phyloP scores from a whole-genome alignment of 1,284 basidiomycete species.

The Earliella scabrosa region DNA sequence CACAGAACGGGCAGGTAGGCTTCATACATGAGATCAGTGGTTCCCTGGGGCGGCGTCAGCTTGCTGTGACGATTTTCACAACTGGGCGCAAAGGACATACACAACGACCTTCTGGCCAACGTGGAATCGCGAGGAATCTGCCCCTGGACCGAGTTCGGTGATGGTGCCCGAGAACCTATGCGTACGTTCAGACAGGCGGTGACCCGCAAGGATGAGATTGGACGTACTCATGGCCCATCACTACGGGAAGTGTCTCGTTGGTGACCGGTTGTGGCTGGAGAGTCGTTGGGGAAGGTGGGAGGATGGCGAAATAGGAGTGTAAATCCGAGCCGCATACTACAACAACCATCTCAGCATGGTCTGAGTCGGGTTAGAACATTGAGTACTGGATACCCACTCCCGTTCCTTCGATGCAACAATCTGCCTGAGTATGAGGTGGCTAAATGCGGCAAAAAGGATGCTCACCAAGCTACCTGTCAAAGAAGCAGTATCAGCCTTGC shows the following conservation, averaged over 20 bases:
- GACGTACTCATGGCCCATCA: constrained; percentile 38
- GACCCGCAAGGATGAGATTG: not conserved
- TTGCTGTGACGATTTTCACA: not conserved
- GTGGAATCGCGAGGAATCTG: constrained; percentile 27
- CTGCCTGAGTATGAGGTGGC: not conserved
- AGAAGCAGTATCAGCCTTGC: not conserved
- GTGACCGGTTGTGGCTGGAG: constrained; percentile 32
- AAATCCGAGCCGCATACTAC: constrained; percentile 33
- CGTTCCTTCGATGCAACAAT: too few species aligned
- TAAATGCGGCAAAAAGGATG: not conserved
- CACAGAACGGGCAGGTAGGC: not conserved
- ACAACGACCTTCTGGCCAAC: constrained; percentile 36
- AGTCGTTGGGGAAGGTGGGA: constrained; percentile 21
- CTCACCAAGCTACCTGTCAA: not conserved
- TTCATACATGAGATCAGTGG: not conserved
- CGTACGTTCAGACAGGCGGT: not conserved
- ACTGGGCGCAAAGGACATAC: constrained; percentile 19
- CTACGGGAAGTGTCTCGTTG: constrained; percentile 32
- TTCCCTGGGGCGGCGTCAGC: not conserved
- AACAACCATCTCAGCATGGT: too few species aligned
- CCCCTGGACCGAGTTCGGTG: constrained; percentile 31
- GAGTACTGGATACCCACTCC: not conserved
- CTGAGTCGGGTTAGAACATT: too few species aligned
- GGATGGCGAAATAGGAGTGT: constrained; percentile 30
- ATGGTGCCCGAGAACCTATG: constrained; percentile 37